Conservation (phyloP, 2,329 filamentous ascomycete species). For the Basipetospora chlamydospora region DNA sequence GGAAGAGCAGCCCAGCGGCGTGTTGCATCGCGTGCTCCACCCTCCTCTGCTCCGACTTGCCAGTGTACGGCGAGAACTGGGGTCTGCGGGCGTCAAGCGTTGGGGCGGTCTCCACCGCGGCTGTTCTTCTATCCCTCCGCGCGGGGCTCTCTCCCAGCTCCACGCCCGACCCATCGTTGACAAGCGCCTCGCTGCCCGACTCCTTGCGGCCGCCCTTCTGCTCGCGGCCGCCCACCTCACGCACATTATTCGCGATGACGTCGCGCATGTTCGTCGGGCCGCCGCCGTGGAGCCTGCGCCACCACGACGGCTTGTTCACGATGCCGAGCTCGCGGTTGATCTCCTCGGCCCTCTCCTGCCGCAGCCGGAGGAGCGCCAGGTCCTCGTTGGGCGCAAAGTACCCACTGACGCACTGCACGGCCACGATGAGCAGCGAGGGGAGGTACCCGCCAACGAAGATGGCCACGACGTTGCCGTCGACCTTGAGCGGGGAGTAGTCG, state of each 20-base stretch:
- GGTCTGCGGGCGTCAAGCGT: background rate
- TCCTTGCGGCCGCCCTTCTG: too few species aligned
- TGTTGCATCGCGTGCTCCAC: constrained; percentile 26
- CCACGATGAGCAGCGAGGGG: constrained; percentile 43
- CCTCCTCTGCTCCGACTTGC: constrained; percentile 28
- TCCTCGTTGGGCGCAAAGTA: constrained; percentile 58
- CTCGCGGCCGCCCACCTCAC: constrained; percentile 33
- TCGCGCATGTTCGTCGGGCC: constrained; percentile 31
- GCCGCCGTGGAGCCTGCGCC: constrained; percentile 38
- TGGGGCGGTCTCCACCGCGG: too few species aligned
- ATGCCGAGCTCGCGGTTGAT: constrained; percentile 48
- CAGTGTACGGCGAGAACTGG: constrained; percentile 16
- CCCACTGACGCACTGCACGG: constrained; percentile 39
- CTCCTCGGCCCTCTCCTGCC: constrained; percentile 38
- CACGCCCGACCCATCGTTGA: too few species aligned
- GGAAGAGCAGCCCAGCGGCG: constrained; percentile 34
- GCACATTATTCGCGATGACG: constrained; percentile 37
- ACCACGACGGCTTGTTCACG: constrained; percentile 50
- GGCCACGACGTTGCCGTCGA: constrained; percentile 33
- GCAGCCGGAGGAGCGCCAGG: constrained; percentile 47
- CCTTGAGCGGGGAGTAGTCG: constrained; percentile 41
- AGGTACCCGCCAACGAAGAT: constrained; percentile 51
- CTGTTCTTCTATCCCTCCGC: too few species aligned
- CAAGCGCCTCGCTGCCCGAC: too few species aligned
- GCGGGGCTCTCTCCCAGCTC: too few species aligned